phyloP scores from a whole-genome alignment of 805 yeast species.

The Ogataea parapolymorpha region DNA sequence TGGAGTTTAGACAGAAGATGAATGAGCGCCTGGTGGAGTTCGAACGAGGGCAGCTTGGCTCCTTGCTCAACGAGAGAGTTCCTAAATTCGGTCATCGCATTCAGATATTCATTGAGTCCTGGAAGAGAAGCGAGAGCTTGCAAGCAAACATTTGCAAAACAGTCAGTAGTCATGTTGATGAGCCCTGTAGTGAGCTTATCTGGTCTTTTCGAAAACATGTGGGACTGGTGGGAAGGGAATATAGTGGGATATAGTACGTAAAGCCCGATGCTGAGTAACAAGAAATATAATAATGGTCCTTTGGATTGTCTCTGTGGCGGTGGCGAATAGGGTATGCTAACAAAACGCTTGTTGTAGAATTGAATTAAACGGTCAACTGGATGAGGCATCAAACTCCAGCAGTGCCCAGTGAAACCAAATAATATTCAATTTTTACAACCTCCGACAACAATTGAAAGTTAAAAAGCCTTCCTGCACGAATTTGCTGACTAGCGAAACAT shows the following conservation, averaged over 20 bases:
- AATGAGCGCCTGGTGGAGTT: constrained; percentile 58
- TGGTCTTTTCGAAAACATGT: constrained; percentile 43
- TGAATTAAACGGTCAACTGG: constrained; percentile 5
- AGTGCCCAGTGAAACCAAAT: neutral
- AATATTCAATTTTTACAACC: neutral
- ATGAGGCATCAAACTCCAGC: constrained; percentile 4
- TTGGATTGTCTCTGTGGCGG: neutral
- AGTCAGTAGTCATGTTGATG: constrained; percentile 78
- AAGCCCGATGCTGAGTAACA: constrained; percentile 5
- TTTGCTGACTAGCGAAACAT: neutral
- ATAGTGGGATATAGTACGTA: constrained; percentile 19
- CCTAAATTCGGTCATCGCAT: constrained; percentile 32
- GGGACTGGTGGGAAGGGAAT: constrained; percentile 9
- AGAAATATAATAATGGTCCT: constrained; percentile 1
- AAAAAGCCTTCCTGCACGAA: neutral
- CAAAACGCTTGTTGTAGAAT: neutral
- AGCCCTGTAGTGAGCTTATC: constrained; percentile 81
- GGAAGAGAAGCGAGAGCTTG: constrained; percentile 74
- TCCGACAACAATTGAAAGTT: neutral
- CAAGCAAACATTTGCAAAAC: constrained; percentile 86
- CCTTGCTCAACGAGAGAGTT: constrained; percentile 3
- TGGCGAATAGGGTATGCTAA: neutral
- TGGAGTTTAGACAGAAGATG: constrained; percentile 54
- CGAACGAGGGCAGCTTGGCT: constrained; percentile 36
- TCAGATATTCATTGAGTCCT: constrained; percentile 55